Evolutionary conservation across 768 basidiomycete genomes (phyloP), one percentile per base, ranked within the genome.

Genomic region (Boletus barrowsii): DNA sequence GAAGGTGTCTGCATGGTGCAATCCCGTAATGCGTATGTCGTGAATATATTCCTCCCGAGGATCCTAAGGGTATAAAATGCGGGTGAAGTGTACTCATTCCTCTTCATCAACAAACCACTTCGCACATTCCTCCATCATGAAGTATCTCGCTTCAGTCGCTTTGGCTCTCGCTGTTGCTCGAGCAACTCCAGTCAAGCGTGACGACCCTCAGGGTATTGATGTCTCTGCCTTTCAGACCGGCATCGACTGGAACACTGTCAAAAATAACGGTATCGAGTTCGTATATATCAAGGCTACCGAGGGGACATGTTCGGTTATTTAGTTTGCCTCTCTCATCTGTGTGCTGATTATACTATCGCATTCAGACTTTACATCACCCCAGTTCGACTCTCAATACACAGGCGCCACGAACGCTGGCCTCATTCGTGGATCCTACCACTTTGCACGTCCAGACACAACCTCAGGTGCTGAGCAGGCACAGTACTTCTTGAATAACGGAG

Each of bases 351-450:
- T 9, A 3, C 17, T 9, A n/a, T 18, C n/a, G 9, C n/a, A 14
- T n/a, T 39, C 24, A 29, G 41, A 35, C 47, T 39, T 41, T 29
- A 49, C 49, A 9, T 61, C 54, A 3, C 37, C 68, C 18, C 3
- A 66, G 0, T 84, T 75, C 60, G 67, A 15, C 5, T 73, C 71
- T 58, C 74, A 86, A 58, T 86, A 83, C 60, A 75, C 51, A 2
- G 82, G 83, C 10, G 82, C 84, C 3, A 83, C 81, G 2, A 74
- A 77, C 32, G 77, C 74, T 7, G 77, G 76, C 17, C 66, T 86
- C 49, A 84, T 84, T 43, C 78, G 83, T n/a, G 86, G 86, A 6
- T 68, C 65, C 15, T 84, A 84, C 64, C 82, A 84, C 65, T 85
- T 83, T 57, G 83, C 83, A 2, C 82, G 71, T 52, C 83, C 83